phyloP scores from a whole-genome alignment of 1,284 basidiomycete genomes.

The Trichosporon asahii region DNA sequence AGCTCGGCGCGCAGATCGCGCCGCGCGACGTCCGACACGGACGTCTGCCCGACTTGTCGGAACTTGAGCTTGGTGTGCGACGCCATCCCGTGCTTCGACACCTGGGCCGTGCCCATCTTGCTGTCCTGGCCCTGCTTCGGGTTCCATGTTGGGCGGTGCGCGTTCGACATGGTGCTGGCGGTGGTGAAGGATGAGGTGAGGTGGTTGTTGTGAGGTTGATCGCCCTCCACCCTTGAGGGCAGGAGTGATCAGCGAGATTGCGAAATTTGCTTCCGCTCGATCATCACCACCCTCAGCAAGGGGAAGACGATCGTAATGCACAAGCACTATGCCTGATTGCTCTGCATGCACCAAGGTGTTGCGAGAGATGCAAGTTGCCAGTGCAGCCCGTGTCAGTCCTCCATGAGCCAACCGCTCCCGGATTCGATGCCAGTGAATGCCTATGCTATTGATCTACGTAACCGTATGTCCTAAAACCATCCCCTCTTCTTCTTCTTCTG shows the following conservation, averaged over 20 bases:
- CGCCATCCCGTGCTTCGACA: slow-evolving; percentile 84
- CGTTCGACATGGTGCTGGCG: slow-evolving; percentile 52
- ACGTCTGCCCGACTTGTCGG: slow-evolving; percentile 82
- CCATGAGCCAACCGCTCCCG: too few relatives aligned
- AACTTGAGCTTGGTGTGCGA: slow-evolving; percentile 95
- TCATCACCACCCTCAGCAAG: background rate
- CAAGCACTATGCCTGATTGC: background rate
- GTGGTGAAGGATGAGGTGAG: background rate
- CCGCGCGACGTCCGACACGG: slow-evolving; percentile 66
- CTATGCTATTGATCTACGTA: slow-evolving; percentile 2
- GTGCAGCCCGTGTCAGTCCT: background rate
- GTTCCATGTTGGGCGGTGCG: slow-evolving; percentile 52
- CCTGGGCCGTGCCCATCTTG: slow-evolving; percentile 81
- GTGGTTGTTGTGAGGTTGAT: background rate
- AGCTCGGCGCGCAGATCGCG: slow-evolving; percentile 79
- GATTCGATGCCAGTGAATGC: slow-evolving; percentile 3
- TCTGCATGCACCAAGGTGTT: background rate
- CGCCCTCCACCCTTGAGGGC: background rate
- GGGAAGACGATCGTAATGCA: background rate
- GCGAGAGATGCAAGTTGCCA: background rate
- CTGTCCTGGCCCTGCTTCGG: slow-evolving; percentile 51
- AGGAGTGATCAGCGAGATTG: background rate
- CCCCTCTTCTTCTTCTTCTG: background rate
- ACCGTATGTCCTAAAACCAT: background rate
- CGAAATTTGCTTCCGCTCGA: background rate